phyloP scores from a whole-genome alignment of 805 yeast species.

The Kuraishia capsulata region DNA sequence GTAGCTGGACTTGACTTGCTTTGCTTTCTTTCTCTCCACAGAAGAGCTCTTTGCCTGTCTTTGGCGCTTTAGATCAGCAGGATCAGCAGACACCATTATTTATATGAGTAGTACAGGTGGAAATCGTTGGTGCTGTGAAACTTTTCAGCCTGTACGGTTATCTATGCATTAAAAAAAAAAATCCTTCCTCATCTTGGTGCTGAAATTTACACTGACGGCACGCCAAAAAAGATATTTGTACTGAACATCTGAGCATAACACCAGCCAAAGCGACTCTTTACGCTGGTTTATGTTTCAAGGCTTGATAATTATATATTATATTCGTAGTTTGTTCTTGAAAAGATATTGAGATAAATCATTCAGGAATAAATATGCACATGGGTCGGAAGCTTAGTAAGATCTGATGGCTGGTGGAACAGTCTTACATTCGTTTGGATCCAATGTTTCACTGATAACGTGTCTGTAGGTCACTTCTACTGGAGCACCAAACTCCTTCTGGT shows the following conservation, averaged over 20 bases:
- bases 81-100: not conserved
- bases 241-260: no score
- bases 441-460: constrained; percentile 70
- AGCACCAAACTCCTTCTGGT: constrained; percentile 71
- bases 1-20: constrained; percentile 18
- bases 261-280: no score
- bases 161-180: no score
- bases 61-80: not conserved
- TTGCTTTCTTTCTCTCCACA: constrained; percentile 9
- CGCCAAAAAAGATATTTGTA: no score
- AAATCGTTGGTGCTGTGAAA: no score
- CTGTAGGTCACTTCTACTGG: constrained; percentile 75
- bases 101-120: no score
- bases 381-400: constrained; percentile 60
- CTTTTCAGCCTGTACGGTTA: no score
- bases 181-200: not conserved
- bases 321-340: no score
- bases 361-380: not conserved
- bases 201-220: not conserved
- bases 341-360: no score
- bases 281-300: no score
- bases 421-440: constrained; percentile 89
- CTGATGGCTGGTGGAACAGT: constrained; percentile 96
- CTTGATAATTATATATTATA: no score
- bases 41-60: constrained; percentile 4